A percentile compares a stretch with the other conserved stretches of the same genome.
phyloP scores from a whole-genome alignment of 2,329 filamentous ascomycete genomes.

The Fusarium mundagurra region DNA sequence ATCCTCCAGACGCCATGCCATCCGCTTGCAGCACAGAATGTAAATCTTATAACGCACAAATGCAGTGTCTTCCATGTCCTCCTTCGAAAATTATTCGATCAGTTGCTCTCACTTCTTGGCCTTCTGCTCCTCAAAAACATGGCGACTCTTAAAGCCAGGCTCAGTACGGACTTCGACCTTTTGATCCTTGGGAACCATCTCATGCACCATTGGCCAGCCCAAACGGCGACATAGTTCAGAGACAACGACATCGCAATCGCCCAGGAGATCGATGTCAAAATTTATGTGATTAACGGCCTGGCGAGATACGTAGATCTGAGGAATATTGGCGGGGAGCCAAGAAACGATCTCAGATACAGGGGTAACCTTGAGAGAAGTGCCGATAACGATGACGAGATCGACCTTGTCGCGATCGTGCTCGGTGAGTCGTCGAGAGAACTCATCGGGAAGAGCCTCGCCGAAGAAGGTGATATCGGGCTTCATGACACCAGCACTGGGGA shows the following conservation, averaged over 20 bases:
- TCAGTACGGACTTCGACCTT: constrained; percentile 63
- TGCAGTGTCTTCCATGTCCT: background rate
- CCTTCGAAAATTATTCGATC: background rate
- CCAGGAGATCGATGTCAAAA: constrained; percentile 96
- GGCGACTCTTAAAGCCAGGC: constrained; percentile 49
- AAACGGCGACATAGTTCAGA: constrained; percentile 84
- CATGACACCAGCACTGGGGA: constrained; percentile 81
- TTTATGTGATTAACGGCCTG: constrained; percentile 88
- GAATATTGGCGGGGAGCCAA: constrained; percentile 79
- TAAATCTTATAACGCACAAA: background rate
- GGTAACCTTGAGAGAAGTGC: constrained; percentile 93
- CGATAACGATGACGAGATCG: constrained; percentile 94
- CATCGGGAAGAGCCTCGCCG: constrained; percentile 85
- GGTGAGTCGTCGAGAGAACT: constrained; percentile 84
- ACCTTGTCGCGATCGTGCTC: constrained; percentile 81
- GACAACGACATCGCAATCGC: constrained; percentile 92
- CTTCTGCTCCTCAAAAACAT: constrained; percentile 47
- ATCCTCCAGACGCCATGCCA: constrained; percentile 38
- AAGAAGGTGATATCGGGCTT: constrained; percentile 99
- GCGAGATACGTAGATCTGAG: constrained; percentile 90
- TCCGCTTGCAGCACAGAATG: constrained; percentile 13
- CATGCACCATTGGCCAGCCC: constrained; percentile 82
- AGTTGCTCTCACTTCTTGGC: background rate
- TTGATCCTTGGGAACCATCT: constrained; percentile 80
- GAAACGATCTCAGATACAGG: constrained; percentile 93